Conservation (phyloP, 192 early-diverging fungal species). For the Backusella westeae region DNA sequence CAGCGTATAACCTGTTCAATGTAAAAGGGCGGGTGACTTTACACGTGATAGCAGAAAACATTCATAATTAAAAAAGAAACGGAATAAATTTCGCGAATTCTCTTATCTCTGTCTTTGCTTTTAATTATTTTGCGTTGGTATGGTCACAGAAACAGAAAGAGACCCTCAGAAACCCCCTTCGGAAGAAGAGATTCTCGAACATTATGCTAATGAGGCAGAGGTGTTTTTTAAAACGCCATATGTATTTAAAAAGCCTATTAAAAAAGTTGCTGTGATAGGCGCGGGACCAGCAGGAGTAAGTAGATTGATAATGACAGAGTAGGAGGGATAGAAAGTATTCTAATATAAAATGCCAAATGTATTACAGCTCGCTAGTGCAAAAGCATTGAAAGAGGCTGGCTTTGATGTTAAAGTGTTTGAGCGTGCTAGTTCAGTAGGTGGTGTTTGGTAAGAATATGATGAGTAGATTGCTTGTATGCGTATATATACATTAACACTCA, state of each 20-base stretch:
- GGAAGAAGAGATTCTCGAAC: background rate
- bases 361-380: slow-evolving; percentile 6
- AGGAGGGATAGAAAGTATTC: background rate
- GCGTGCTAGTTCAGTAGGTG: slow-evolving; percentile 18
- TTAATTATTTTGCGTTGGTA: background rate
- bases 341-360: background rate
- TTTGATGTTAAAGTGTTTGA: slow-evolving; percentile 23
- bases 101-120: background rate
- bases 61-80: background rate
- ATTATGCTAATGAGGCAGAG: background rate
- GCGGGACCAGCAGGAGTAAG: slow-evolving; percentile 35
- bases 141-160: background rate
- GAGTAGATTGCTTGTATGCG: background rate
- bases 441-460: slow-evolving; percentile 16
- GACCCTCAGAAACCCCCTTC: background rate
- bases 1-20: background rate
- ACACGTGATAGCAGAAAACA: background rate
- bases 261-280: slow-evolving; percentile 26
- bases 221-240: background rate
- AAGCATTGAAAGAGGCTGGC: background rate
- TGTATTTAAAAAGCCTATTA: slow-evolving; percentile 16
- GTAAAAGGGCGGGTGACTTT: background rate
- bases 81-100: background rate
- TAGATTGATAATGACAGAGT: background rate
- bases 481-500: background rate